Evolutionary conservation across 2,329 filamentous ascomycete species (phyloP), one percentile per base, ranked within the genome.

Genomic region (Stachybotrys elegans): DNA sequence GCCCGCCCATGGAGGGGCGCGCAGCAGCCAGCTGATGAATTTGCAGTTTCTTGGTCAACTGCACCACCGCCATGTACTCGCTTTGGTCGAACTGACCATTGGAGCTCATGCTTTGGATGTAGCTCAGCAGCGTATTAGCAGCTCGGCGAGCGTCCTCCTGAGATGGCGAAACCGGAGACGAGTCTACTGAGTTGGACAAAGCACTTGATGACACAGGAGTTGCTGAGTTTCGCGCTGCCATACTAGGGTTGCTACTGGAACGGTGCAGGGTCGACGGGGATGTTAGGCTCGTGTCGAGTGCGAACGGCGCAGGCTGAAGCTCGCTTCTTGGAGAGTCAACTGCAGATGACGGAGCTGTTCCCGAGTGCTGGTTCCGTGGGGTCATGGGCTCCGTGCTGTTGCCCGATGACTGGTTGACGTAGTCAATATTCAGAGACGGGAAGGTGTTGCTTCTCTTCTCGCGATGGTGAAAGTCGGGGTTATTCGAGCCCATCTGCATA

Each of bases 91-190:
- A 79, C 23, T 89, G 78, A 2, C 82, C 84, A 19, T 65, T 70
- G 0, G 73, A 67, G 12, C 83, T 80, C 52, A 86, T 79, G 48
- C 83, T 82, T 54, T 88, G 79, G 61, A 96, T 86, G 59, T 92
- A 95, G 48, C 69, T 84, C 61, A 95, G 78, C 17, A 96, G 79
- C 3, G 91, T 83, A 56, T 92, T 84, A 5, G 94, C 76, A 2
- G 91, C 92, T 42, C 81, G 78, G 31, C 87, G 79, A 4, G 91
- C 91, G 62, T 97, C 90, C 54, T 96, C 90, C 53, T 90, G 86
- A 0, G 84, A 89, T 0, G 86, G 86, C 2, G 85, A 86, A 22
- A 67, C 77, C 2, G 83, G 76, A 40, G 80, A 75, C 32, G 77
- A 75, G 48, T 79, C 69, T 29, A 80, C 69, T 3, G 58, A 49